Percentiles rank a stretch among this genome's conserved stretches.
These are phyloP conservation scores for Sextonia rubra DNA, from an alignment of 164 flowering plant species.

Conservation along the genomic window DNA sequence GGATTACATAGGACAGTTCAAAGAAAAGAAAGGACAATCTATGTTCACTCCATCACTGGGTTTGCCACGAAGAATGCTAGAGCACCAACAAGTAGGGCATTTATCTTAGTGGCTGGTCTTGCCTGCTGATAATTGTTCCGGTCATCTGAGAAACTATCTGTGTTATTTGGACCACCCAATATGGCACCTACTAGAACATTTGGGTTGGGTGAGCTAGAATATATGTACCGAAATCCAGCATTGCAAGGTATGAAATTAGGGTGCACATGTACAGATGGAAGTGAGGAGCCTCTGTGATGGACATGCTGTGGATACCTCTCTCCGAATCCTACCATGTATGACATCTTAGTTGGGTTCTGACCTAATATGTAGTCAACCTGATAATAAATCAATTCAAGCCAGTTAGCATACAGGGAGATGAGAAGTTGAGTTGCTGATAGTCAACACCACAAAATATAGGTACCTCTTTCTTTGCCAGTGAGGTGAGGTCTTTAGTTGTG, in stretches of 20 bases:
- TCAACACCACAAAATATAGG: neutral
- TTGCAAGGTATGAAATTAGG: slow-evolving; percentile 56
- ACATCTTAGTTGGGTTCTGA: slow-evolving; percentile 68
- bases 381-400: neutral
- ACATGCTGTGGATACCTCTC: slow-evolving; percentile 55
- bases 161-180: slow-evolving; percentile 77
- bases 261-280: slow-evolving; percentile 63
- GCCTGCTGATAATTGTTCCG: slow-evolving; percentile 76
- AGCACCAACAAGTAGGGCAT: slow-evolving; percentile 92
- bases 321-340: slow-evolving; percentile 97
- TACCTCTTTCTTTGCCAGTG: slow-evolving; percentile 65
- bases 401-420: neutral
- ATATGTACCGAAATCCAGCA: slow-evolving; percentile 56
- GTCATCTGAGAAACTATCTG: slow-evolving; percentile 63
- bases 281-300: slow-evolving; percentile 90
- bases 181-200: slow-evolving; percentile 83
- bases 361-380: slow-evolving; percentile 88
- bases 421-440: neutral
- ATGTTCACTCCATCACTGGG: neutral
- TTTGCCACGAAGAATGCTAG: slow-evolving; percentile 55
- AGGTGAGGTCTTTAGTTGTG: slow-evolving; percentile 40
- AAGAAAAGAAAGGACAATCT: neutral
- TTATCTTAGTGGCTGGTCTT: slow-evolving; percentile 93
- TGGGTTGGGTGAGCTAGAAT: slow-evolving; percentile 68
- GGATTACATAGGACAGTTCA: neutral